These are phyloP conservation scores for Pestalotiopsis sp. DNA, from an alignment of 2,329 filamentous ascomycete species.

Conservation along the genomic window DNA sequence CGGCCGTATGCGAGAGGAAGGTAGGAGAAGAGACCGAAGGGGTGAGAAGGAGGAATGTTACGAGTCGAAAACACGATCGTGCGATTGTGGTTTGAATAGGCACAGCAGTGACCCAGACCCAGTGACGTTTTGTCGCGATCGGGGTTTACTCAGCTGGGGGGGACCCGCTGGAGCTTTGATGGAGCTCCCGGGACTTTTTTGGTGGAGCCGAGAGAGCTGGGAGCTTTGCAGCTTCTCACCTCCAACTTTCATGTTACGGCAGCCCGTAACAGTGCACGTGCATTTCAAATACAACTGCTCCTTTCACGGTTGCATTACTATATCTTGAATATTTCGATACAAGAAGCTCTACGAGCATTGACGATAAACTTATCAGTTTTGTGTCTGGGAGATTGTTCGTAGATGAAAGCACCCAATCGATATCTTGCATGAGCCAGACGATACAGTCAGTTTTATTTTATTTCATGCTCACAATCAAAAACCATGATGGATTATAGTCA, in stretches of 20 bases:
- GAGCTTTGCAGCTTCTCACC: not conserved
- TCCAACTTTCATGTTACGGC: not conserved
- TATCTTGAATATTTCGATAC: too few species aligned
- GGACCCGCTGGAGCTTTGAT: not conserved
- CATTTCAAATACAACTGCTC: not conserved
- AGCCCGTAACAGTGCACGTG: not conserved
- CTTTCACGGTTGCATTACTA: too few species aligned
- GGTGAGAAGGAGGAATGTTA: not conserved
- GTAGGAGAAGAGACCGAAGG: not conserved
- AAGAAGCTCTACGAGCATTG: too few species aligned
- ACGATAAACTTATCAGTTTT: too few species aligned
- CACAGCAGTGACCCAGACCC: not conserved
- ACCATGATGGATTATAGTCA: too few species aligned
- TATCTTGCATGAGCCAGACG: too few species aligned
- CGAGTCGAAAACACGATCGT: not conserved
- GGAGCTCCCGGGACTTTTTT: conserved; percentile 1
- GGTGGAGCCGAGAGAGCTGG: not conserved
- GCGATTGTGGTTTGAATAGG: not conserved
- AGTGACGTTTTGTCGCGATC: conserved; percentile 3
- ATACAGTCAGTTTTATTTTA: too few species aligned
- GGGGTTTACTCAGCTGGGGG: not conserved
- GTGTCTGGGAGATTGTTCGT: too few species aligned
- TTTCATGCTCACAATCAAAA: too few species aligned
- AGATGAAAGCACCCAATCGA: too few species aligned
- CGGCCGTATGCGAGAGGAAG: not conserved